Base-by-base conservation (phyloP, 495 filamentous ascomycete genomes). In the Bombardia bombarda region DNA sequence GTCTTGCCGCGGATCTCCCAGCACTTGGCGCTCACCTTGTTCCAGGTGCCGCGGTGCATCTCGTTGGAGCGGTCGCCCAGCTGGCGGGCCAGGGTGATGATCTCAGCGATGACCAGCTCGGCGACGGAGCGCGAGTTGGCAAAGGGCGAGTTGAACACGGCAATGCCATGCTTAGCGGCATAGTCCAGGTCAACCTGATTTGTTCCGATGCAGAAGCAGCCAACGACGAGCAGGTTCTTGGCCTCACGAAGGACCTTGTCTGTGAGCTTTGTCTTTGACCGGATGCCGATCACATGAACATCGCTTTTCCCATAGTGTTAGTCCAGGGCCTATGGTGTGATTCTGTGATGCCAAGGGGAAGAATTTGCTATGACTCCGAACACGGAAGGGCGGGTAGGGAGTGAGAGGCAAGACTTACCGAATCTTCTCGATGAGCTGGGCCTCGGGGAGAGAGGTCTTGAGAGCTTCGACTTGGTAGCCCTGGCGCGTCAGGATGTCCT, bases 1-100 rank as follows among this genome's bases (percentile, higher is more conserved):
- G 90, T 96, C 71, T 99, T 99, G 55, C 93, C 93, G 51, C 93
- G 80, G 49, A 99, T 86, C 62, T 97, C 93, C 90, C 93, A 96
- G 77, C 92, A 97, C 55, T 83, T 86, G 55, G 73, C 79, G 72
- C 86, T 92, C 45, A 96, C 90, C 66, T 97, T 99, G 63, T 99
- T 96, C 93, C 93, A 99, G 38, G 78, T 90, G 26, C 93, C 93
- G 32, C 73, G 72, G 69, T 97, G 93, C 76, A 99, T 81, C 71
- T 99, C 93, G 53, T 79, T 88, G 28, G 85, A 94, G 48, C 92
- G 85, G 61, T 99, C 93, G 32, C 87, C 83, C 48, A 97, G 73
- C 65, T 97, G 90, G 23, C 93, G 82, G 8, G 93, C 90, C 20
- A 99, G 78, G 21, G 72, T 64, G 61, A 99, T 94, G 51, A 99